Conservation (phyloP, 441 rosid species). For the Adansonia rubrostipa region DNA sequence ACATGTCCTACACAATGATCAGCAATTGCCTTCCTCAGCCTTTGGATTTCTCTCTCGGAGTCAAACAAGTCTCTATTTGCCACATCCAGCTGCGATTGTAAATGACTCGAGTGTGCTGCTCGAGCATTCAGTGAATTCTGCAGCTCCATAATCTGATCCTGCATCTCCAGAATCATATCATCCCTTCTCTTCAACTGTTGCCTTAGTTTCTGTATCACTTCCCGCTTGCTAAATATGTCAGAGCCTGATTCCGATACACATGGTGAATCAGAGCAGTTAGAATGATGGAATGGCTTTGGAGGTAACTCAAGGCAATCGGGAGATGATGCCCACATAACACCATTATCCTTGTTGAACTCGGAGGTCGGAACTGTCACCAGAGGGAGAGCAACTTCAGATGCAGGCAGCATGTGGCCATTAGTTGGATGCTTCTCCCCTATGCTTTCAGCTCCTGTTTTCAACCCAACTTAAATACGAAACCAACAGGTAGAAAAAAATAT, state of each 20-base stretch:
- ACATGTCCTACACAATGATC: constrained; percentile 67
- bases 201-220: constrained; percentile 91
- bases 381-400: constrained; percentile 64
- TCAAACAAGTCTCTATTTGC: constrained; percentile 77
- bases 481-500: neutral
- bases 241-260: constrained; percentile 97
- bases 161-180: constrained; percentile 96
- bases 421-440: constrained; percentile 48
- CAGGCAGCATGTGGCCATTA: constrained; percentile 52
- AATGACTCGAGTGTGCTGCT: constrained; percentile 61
- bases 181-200: constrained; percentile 96
- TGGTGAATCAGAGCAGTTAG: constrained; percentile 91
- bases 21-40: constrained; percentile 88
- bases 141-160: constrained; percentile 80
- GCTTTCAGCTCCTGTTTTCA: constrained; percentile 57
- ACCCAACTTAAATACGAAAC: constrained; percentile 31
- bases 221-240: constrained; percentile 91
- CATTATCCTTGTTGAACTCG: constrained; percentile 71
- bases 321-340: constrained; percentile 79
- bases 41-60: constrained; percentile 84
- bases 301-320: constrained; percentile 89
- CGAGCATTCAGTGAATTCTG: constrained; percentile 76
- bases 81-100: constrained; percentile 79
- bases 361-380: constrained; percentile 70
- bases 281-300: constrained; percentile 83